Evolutionary conservation across 2,329 filamentous ascomycete genomes (phyloP).

Genomic region (Hypoxylon rubiginosum): DNA sequence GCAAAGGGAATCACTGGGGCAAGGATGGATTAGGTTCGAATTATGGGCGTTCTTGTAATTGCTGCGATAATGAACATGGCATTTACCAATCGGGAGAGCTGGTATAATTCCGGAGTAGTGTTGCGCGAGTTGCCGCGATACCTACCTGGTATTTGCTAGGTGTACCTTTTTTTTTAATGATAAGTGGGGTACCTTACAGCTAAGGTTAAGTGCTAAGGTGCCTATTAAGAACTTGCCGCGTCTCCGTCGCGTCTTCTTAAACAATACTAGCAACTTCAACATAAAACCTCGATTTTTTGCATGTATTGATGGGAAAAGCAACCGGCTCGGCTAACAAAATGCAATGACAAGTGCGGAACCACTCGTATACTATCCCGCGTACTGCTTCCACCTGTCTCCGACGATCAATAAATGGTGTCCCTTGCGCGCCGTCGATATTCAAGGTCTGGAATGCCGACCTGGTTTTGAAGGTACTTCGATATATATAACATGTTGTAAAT

Average conservation of each 20-base stretch:
- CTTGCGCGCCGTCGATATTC: slow-evolving; percentile 65
- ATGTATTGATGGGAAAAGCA: slow-evolving; percentile 29
- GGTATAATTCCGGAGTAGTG: neutral
- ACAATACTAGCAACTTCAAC: slow-evolving; percentile 28
- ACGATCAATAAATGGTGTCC: slow-evolving; percentile 73
- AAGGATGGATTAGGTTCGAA: slow-evolving; percentile 13
- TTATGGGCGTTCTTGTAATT: neutral
- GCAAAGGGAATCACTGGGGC: slow-evolving; percentile 13
- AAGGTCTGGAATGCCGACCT: slow-evolving; percentile 60
- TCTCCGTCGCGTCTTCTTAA: slow-evolving; percentile 31
- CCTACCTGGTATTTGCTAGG: neutral
- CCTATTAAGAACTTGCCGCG: slow-evolving; percentile 28
- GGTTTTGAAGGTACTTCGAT: slow-evolving; percentile 65
- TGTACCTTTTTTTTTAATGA: too few species aligned
- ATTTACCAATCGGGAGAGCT: neutral
- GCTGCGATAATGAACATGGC: neutral
- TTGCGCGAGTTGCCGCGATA: too few species aligned
- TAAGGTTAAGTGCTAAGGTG: neutral
- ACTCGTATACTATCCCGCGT: slow-evolving; percentile 66
- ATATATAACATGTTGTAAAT: neutral
- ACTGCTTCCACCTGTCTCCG: slow-evolving; percentile 73
- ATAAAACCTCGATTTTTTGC: slow-evolving; percentile 18
- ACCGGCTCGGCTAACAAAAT: slow-evolving; percentile 44
- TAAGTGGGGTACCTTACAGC: slow-evolving; percentile 20
- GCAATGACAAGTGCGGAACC: slow-evolving; percentile 61